A percentile compares a stretch with the other conserved stretches of the same genome.
Evolutionary conservation across 1,284 basidiomycete species (phyloP).

Genomic region (Hymenochaete sp.): DNA sequence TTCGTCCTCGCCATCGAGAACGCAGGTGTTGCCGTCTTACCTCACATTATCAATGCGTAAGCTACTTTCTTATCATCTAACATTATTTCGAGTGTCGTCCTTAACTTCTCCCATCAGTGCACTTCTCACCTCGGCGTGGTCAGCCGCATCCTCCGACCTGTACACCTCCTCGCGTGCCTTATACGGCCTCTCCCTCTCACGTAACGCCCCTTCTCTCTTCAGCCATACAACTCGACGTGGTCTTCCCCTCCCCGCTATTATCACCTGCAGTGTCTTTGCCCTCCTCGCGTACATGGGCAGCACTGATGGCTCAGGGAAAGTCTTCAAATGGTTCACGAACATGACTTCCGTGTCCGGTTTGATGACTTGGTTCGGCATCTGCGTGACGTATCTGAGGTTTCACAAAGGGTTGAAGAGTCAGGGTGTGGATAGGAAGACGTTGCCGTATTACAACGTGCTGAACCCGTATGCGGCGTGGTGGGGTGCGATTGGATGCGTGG

Average conservation of each 20-base stretch:
- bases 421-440: constrained; percentile 30
- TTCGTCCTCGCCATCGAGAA: constrained; percentile 75
- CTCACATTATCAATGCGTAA: constrained; percentile 74
- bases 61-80: too few species aligned
- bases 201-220: constrained; percentile 75
- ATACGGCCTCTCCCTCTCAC: constrained; percentile 70
- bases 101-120: constrained; percentile 52
- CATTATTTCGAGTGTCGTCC: too few species aligned
- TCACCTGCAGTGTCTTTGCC: constrained; percentile 59
- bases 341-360: constrained; percentile 60
- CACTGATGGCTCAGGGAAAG: constrained; percentile 44
- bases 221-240: constrained; percentile 56
- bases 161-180: constrained; percentile 77
- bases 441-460: constrained; percentile 32
- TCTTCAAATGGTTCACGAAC: constrained; percentile 74
- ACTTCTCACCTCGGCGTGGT: constrained; percentile 79
- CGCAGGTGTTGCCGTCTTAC: constrained; percentile 68
- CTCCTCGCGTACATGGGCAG: constrained; percentile 63
- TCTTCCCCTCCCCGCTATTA: constrained; percentile 66
- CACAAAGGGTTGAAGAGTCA: constrained; percentile 37
- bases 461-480: constrained; percentile 38
- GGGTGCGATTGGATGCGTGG: constrained; percentile 40
- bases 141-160: constrained; percentile 75
- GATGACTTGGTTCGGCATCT: constrained; percentile 69
- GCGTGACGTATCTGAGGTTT: constrained; percentile 40